These are phyloP conservation scores for Paecilomyces formosus DNA, from an alignment of 2,329 filamentous ascomycete genomes.

Conservation along the genomic window DNA sequence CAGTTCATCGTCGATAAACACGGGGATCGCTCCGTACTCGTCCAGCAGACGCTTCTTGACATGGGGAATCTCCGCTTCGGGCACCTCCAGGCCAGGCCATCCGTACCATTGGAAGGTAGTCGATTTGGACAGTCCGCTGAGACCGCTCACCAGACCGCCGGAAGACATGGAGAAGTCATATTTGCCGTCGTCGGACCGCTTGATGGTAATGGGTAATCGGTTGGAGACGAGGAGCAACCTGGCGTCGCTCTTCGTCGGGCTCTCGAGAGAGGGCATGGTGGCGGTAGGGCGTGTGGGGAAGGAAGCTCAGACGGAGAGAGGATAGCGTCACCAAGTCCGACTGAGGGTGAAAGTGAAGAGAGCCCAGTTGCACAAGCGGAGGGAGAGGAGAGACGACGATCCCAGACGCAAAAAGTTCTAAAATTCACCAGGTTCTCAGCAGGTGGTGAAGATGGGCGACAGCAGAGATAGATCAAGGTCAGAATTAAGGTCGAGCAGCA, in stretches of 20 bases:
- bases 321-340: background rate
- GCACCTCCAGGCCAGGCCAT: constrained; percentile 90
- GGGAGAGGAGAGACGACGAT: background rate
- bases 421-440: background rate
- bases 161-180: constrained; percentile 97
- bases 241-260: constrained; percentile 24
- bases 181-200: constrained; percentile 80
- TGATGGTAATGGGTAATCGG: constrained; percentile 92
- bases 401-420: background rate
- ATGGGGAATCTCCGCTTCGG: constrained; percentile 67
- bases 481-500: background rate
- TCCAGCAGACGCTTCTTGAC: constrained; percentile 75
- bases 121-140: constrained; percentile 84
- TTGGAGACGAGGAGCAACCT: constrained; percentile 83
- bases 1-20: constrained; percentile 89
- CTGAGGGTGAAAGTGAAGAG: background rate
- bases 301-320: background rate
- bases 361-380: background rate
- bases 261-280: constrained; percentile 29
- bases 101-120: constrained; percentile 98
- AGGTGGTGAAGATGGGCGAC: background rate
- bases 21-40: constrained; percentile 80
- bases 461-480: background rate
- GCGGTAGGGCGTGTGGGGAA: background rate
- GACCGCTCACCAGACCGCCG: constrained; percentile 85